Evolutionary conservation across 2,329 filamentous ascomycete genomes (phyloP).

Genomic region (Penicillium nordicum): DNA sequence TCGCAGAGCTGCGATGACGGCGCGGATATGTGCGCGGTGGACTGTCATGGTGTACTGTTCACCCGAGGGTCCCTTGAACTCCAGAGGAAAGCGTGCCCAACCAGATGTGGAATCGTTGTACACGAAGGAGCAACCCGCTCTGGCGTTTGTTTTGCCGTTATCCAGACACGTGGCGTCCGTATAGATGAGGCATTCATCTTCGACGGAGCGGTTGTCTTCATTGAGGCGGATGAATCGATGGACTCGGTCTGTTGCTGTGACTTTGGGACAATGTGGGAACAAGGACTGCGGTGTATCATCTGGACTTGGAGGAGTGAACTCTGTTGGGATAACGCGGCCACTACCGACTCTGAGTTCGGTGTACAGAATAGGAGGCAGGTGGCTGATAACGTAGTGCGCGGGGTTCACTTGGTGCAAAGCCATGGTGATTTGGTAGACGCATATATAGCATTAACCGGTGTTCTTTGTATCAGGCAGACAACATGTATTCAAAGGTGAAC

Average conservation of each 20-base stretch:
- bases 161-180: not conserved
- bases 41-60: slow-evolving; percentile 40
- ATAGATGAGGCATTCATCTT: not conserved
- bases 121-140: not conserved
- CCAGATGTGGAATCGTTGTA: not conserved
- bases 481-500: not conserved
- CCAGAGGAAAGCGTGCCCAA: not conserved
- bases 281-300: not conserved
- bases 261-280: not conserved
- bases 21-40: slow-evolving; percentile 56
- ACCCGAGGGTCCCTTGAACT: not conserved
- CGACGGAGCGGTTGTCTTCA: not conserved
- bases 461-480: not conserved
- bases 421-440: not conserved
- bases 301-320: not conserved
- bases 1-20: slow-evolving; percentile 50
- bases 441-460: not conserved
- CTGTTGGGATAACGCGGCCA: not conserved
- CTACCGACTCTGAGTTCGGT: not conserved
- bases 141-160: not conserved
- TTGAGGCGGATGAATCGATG: not conserved
- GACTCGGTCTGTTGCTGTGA: not conserved
- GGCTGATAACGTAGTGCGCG: not conserved
- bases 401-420: not conserved
- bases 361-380: not conserved